These are phyloP conservation scores for Fagus sylvatica DNA, from an alignment of 306 rosid genomes.

Conservation along the genomic window DNA sequence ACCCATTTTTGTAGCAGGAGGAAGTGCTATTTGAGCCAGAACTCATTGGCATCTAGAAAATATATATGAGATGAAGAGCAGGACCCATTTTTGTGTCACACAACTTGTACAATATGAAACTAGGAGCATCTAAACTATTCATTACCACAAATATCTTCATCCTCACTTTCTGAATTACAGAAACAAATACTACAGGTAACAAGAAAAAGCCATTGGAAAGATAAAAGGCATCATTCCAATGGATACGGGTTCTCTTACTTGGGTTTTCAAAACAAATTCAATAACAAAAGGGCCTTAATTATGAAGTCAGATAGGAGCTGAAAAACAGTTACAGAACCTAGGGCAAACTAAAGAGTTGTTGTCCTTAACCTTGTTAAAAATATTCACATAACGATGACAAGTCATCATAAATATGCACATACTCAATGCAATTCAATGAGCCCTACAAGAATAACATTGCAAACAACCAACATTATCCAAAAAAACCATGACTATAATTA, in stretches of 20 bases:
- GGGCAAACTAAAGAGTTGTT: background rate
- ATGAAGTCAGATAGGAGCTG: background rate
- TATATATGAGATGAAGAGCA: background rate
- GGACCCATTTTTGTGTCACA: background rate
- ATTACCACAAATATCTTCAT: background rate
- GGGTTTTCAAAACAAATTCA: slow-evolving; percentile 2
- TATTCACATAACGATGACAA: background rate
- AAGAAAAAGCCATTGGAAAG: background rate
- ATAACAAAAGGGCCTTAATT: background rate
- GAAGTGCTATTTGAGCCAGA: too few species aligned
- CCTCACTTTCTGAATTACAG: background rate
- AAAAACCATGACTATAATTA: slow-evolving; percentile 24
- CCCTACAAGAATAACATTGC: background rate
- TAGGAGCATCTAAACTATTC: background rate
- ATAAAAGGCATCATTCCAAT: background rate
- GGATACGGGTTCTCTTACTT: background rate
- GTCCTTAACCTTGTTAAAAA: background rate
- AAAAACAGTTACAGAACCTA: background rate
- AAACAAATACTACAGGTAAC: background rate
- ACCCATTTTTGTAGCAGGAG: too few species aligned
- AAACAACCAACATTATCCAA: slow-evolving; percentile 12
- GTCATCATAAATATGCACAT: background rate
- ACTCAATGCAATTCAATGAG: background rate
- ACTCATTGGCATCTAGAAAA: background rate
- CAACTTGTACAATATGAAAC: background rate